phyloP scores from a whole-genome alignment of 2,329 filamentous ascomycete genomes.

The Talaromyces sp. region DNA sequence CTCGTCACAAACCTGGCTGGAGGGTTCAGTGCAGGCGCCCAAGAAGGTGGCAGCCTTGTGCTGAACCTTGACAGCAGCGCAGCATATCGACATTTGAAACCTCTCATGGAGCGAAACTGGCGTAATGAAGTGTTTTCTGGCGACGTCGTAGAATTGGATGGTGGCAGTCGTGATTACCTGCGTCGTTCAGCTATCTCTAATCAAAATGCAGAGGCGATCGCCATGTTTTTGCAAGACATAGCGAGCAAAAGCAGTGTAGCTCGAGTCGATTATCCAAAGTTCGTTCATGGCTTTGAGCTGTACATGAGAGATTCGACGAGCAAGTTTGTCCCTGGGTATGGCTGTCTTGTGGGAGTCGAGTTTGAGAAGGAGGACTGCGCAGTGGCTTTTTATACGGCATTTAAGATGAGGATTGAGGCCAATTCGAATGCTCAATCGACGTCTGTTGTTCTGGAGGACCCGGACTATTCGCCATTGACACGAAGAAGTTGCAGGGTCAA shows the following conservation, averaged over 20 bases:
- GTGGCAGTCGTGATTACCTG: background rate
- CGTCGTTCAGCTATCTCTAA: background rate
- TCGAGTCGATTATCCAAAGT: background rate
- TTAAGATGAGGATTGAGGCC: background rate
- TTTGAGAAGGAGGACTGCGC: background rate
- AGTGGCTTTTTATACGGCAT: background rate
- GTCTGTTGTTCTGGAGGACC: background rate
- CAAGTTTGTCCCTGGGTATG: background rate
- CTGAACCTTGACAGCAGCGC: constrained; percentile 38
- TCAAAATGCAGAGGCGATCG: background rate
- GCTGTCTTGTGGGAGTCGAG: background rate
- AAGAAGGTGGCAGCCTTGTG: constrained; percentile 48
- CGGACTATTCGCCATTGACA: too few species aligned
- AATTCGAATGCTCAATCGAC: background rate
- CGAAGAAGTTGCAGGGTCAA: background rate
- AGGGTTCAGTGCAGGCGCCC: constrained; percentile 53
- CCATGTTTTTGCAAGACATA: background rate
- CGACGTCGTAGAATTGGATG: background rate
- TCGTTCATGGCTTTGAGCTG: background rate
- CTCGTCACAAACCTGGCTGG: constrained; percentile 54
- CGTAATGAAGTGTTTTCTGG: background rate
- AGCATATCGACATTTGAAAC: background rate
- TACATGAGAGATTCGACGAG: background rate
- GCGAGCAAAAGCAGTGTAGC: background rate
- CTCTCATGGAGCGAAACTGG: background rate